phyloP scores from a whole-genome alignment of 192 early-diverging fungal species.

The Coemansia sp. region DNA sequence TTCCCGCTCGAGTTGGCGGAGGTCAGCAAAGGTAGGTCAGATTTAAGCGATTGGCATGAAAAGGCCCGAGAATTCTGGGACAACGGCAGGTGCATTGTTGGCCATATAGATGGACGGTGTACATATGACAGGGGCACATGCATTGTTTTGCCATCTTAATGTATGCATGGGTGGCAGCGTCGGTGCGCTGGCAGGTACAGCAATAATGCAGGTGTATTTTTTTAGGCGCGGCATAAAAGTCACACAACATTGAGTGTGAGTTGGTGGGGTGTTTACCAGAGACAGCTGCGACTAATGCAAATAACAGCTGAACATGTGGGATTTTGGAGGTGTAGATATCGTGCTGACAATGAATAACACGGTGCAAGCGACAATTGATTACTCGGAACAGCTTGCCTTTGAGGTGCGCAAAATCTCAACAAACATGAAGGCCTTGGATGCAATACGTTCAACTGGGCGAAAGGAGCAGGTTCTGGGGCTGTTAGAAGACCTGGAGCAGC shows the following conservation, averaged over 20 bases:
- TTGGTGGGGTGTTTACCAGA: background rate
- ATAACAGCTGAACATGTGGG: background rate
- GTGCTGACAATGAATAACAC: slow-evolving; percentile 27
- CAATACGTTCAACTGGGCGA: slow-evolving; percentile 25
- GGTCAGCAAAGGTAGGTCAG: slow-evolving; percentile 43
- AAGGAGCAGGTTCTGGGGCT: slow-evolving; percentile 28
- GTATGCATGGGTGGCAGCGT: background rate
- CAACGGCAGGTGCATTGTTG: background rate
- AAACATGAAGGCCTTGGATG: slow-evolving; percentile 27
- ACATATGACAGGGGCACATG: background rate
- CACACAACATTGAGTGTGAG: background rate
- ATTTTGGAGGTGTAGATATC: slow-evolving; percentile 26
- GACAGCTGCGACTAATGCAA: slow-evolving; percentile 23
- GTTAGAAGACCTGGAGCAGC: slow-evolving; percentile 37
- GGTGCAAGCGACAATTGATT: slow-evolving; percentile 32
- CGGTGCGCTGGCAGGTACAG: background rate
- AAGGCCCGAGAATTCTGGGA: background rate
- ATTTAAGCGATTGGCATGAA: background rate
- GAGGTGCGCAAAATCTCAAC: slow-evolving; percentile 39
- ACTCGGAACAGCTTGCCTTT: slow-evolving; percentile 33
- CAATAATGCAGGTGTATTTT: background rate
- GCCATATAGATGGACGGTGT: background rate
- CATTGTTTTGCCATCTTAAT: background rate
- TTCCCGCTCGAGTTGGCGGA: slow-evolving; percentile 27
- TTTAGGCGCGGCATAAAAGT: background rate